Base-by-base conservation (phyloP, 192 early-diverging fungal genomes). In the Haplosporangium gracile region DNA sequence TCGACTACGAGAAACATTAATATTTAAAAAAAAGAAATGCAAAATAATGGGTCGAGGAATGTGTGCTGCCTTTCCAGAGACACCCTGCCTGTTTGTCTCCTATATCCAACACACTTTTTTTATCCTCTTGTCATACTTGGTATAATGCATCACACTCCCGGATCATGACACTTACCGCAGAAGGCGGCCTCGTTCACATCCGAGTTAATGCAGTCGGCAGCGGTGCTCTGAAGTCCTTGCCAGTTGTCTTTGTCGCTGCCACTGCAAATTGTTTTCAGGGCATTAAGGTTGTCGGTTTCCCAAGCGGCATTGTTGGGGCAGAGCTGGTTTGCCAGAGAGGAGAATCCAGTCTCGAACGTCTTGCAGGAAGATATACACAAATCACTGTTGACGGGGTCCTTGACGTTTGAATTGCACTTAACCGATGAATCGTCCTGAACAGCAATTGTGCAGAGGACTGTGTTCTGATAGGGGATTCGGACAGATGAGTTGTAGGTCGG, bases 401-500 rank as follows among this genome's bases (percentile, higher is more conserved):
- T 24, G 16, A 26, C 26, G 16, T 71, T 26, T 24, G 68, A 0
- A 29, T 65, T 72, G 49, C 78, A 81, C 0, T 18, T 60, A 13
- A 2, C 11, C 1, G 83, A 80, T 18, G 32, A 15, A 0, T 11
- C 34, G 10, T 80, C 79, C 40, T 68, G 55, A 16, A 72, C 71
- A 6, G 71, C 75, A 65, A 81, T 81, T 38, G 79, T 38, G 29
- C 84, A 86, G 45, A 86, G 76, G 0, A 86, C 16, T 0, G 84
- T 78, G 16, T 77, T 86, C 47, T 86, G 84, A 36, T 86, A 86
- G 4, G 78, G 79, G 18, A 86, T 71, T 1, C 65, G 78, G 34
- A 74, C 38, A 5, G 84, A 24, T 16, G 26, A 26, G 38, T 71
- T 81, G 77, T 86, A 86, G 20, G 49, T 72, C 4, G 60, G 60